These are phyloP conservation scores for Hypocreales sp. DNA, from an alignment of 2,329 filamentous ascomycete species.

Conservation along the genomic window DNA sequence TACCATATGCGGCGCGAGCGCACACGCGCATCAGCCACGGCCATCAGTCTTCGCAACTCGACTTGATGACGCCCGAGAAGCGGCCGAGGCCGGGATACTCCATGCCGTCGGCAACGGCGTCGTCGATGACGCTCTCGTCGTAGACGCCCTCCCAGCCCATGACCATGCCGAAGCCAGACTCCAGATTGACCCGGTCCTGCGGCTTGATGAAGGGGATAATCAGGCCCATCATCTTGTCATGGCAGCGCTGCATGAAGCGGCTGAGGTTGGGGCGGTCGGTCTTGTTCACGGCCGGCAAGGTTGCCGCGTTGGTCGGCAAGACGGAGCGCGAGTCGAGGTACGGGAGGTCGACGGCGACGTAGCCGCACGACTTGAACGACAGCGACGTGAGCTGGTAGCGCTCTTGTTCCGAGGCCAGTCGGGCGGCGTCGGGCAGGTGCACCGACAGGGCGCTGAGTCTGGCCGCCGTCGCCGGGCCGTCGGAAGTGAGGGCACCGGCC, in stretches of 20 bases:
- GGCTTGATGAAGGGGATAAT: conserved; percentile 14
- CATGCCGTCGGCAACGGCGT: conserved; percentile 20
- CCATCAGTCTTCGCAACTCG: too few species aligned
- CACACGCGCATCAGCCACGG: too few species aligned
- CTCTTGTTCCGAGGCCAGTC: conserved; percentile 7
- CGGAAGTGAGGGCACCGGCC: too few species aligned
- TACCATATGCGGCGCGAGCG: too few species aligned
- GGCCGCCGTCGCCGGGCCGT: not conserved
- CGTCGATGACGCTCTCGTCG: conserved; percentile 11
- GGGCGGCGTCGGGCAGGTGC: conserved; percentile 1
- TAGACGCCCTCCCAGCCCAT: conserved; percentile 23
- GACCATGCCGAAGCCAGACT: conserved; percentile 16
- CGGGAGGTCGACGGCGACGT: conserved; percentile 26
- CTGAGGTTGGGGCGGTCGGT: conserved; percentile 11
- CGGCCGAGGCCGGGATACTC: conserved; percentile 20
- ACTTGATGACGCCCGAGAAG: conserved; percentile 20
- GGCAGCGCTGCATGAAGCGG: conserved; percentile 18
- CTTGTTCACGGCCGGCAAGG: not conserved
- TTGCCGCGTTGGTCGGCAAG: conserved; percentile 7
- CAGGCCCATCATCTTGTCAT: conserved; percentile 19
- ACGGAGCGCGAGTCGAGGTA: conserved; percentile 21
- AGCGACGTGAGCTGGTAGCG: conserved; percentile 21
- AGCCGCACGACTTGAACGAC: conserved; percentile 46
- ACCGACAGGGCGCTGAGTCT: not conserved
- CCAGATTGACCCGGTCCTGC: conserved; percentile 14